Evolutionary conservation across 805 yeast species (phyloP).

Genomic region (Candida parachauliodes): DNA sequence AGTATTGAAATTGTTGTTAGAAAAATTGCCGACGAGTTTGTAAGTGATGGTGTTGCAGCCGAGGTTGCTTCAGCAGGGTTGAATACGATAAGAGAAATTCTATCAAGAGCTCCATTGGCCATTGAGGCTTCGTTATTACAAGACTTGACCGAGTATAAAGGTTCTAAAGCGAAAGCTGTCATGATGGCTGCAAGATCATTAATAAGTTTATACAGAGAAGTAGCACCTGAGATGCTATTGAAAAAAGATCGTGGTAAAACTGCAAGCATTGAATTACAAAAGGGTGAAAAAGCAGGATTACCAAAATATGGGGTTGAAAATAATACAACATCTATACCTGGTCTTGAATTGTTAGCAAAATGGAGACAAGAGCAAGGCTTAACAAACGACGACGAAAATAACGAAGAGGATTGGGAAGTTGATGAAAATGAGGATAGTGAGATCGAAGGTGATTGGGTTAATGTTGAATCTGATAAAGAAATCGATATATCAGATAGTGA

Average conservation of each 20-base stretch:
- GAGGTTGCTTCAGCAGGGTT: constrained; percentile 98
- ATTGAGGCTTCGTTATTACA: constrained; percentile 84
- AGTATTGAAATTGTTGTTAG: constrained; percentile 73
- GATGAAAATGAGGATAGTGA: constrained; percentile 50
- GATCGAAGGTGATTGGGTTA: constrained; percentile 90
- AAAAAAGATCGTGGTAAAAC: constrained; percentile 90
- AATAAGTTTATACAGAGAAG: constrained; percentile 82
- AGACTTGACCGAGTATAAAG: constrained; percentile 85
- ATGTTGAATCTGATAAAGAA: constrained; percentile 78
- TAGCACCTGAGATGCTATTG: constrained; percentile 93
- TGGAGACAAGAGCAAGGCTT: constrained; percentile 70
- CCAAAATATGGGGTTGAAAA: constrained; percentile 76
- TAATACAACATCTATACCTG: constrained; percentile 73
- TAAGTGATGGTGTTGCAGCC: constrained; percentile 96
- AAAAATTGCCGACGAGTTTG: constrained; percentile 95
- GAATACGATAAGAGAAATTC: constrained; percentile 89
- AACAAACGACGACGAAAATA: constrained; percentile 38
- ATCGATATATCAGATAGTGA: constrained; percentile 55
- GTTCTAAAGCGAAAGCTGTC: constrained; percentile 91
- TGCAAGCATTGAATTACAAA: constrained; percentile 78
- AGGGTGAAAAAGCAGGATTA: constrained; percentile 46
- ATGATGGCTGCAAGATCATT: constrained; percentile 90
- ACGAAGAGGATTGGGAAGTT: constrained; percentile 59
- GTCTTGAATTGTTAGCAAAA: constrained; percentile 81
- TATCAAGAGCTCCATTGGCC: constrained; percentile 91